Evolutionary conservation across 139 green algal species (phyloP).

Genomic region (Chlorella vulgaris): DNA sequence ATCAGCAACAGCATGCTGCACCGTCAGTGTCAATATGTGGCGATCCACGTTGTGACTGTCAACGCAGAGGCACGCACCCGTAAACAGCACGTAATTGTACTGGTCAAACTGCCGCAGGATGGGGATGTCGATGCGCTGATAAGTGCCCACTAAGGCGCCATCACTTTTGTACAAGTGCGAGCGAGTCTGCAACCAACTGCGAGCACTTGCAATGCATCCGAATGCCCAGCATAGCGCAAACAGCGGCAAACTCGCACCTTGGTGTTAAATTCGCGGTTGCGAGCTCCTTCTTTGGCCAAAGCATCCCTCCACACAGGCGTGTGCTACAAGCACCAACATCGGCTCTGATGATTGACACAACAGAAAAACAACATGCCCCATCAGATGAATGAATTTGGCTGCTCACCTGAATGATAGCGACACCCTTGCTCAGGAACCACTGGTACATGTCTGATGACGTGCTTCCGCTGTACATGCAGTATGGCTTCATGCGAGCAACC

Average conservation of each 20-base stretch:
- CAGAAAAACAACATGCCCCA: too few relatives aligned
- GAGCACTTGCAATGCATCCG: not conserved
- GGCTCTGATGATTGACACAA: not conserved
- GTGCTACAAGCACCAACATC: not conserved
- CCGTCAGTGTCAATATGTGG: not conserved
- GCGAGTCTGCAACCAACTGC: not conserved
- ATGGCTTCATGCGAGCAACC: constrained; percentile 16
- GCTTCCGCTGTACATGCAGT: constrained; percentile 25
- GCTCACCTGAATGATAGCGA: constrained; percentile 26
- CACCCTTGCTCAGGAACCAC: not conserved
- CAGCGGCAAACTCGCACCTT: not conserved
- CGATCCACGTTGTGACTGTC: too few relatives aligned
- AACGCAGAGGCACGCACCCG: too few relatives aligned
- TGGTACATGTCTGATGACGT: not conserved
- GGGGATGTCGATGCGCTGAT: constrained; percentile 30
- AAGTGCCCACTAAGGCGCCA: constrained; percentile 11
- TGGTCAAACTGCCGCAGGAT: constrained; percentile 27
- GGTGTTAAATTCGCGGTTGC: not conserved
- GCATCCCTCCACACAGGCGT: not conserved
- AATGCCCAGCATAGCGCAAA: not conserved
- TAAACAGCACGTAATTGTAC: constrained; percentile 30
- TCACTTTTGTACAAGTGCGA: constrained; percentile 17
- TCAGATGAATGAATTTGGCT: too few relatives aligned
- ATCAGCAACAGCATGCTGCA: too few relatives aligned
- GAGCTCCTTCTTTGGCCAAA: not conserved